Conservation (phyloP, 306 rosid genomes). For the Purshia tridentata region DNA sequence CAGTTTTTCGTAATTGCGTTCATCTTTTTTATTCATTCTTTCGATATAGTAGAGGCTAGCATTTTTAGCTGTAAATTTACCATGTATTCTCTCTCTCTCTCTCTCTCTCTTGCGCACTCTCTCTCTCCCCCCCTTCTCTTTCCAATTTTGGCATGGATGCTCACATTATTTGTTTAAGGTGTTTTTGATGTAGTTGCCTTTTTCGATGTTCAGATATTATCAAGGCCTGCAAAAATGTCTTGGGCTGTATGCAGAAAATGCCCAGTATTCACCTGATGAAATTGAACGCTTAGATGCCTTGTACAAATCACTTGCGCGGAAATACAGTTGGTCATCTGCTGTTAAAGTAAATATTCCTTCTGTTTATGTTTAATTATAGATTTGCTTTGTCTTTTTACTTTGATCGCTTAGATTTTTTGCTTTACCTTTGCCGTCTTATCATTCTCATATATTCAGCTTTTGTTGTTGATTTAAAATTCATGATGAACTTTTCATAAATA, state of each 20-base stretch:
- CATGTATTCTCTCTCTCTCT: not conserved
- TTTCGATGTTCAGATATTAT: slow-evolving; percentile 58
- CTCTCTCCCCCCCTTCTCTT: not conserved
- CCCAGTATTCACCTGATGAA: slow-evolving; percentile 63
- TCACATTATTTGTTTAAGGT: not conserved
- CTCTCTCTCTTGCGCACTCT: not conserved
- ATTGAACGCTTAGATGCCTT: slow-evolving; percentile 64
- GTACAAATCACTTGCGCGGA: slow-evolving; percentile 69
- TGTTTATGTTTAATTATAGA: not conserved
- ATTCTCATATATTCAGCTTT: not conserved
- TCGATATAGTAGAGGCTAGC: not conserved
- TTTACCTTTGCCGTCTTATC: not conserved
- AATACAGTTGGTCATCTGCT: slow-evolving; percentile 91
- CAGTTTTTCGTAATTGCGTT: not conserved
- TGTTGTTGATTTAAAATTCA: not conserved
- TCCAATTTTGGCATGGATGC: slow-evolving; percentile 4
- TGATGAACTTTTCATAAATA: slow-evolving; percentile 1
- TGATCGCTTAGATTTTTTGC: too few relatives aligned
- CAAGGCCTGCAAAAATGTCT: slow-evolving; percentile 93
- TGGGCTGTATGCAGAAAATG: slow-evolving; percentile 68
- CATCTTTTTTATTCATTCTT: not conserved
- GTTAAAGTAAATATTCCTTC: slow-evolving; percentile 58
- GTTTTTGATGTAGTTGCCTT: slow-evolving; percentile 21
- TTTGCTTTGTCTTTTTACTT: not conserved
- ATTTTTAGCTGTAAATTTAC: not conserved